phyloP scores from a whole-genome alignment of 768 basidiomycete genomes.

The Calocera viscosa region DNA sequence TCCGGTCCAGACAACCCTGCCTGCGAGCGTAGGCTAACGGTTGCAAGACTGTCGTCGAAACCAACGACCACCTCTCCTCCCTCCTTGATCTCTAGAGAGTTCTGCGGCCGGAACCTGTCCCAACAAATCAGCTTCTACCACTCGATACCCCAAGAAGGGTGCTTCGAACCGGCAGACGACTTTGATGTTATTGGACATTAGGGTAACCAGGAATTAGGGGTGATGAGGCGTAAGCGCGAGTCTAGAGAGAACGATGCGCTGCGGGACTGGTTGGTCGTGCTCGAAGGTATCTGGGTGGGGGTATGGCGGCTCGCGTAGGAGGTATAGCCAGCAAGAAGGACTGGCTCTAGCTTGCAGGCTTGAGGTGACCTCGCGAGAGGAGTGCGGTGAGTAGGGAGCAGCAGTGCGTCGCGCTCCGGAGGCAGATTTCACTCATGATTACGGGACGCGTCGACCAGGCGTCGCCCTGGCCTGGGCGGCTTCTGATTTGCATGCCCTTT shows the following conservation, averaged over 20 bases:
- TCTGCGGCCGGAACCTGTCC: constrained; percentile 82
- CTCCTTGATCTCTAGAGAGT: constrained; percentile 78
- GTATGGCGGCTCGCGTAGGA: background rate
- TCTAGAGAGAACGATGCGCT: background rate
- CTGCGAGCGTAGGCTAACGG: constrained; percentile 64
- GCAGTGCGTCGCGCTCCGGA: background rate
- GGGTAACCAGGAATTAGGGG: background rate
- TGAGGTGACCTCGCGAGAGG: constrained; percentile 2
- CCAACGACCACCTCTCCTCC: constrained; percentile 80
- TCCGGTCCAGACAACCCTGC: constrained; percentile 68
- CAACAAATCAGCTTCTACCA: constrained; percentile 10
- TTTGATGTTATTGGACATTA: constrained; percentile 69
- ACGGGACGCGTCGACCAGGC: constrained; percentile 7
- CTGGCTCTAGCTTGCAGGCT: background rate
- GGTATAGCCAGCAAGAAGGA: background rate
- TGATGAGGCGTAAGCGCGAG: background rate
- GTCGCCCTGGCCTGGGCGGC: background rate
- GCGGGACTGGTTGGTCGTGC: background rate
- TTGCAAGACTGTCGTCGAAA: constrained; percentile 76
- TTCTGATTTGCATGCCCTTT: background rate
- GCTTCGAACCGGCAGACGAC: constrained; percentile 94
- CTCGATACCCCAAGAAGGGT: background rate
- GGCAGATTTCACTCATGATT: background rate
- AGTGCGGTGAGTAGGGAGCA: constrained; percentile 1
- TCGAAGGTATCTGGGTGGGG: background rate